A percentile compares a stretch with the other conserved stretches of the same genome.
These are phyloP conservation scores for Nicotiana sylvestris DNA, from an alignment of 257 asterid genomes.

Conservation along the genomic window DNA sequence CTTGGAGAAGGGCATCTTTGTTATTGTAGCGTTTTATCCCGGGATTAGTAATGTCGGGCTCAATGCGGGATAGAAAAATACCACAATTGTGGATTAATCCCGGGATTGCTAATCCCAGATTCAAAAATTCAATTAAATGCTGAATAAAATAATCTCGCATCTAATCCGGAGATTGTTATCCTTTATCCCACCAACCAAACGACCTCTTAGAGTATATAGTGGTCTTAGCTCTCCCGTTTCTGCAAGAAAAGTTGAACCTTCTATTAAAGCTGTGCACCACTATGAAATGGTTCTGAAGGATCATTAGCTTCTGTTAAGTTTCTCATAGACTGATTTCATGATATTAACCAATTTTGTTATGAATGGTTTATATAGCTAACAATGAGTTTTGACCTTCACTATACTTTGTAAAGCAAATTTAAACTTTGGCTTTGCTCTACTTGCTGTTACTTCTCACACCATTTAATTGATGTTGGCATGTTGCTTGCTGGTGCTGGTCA, in stretches of 20 bases:
- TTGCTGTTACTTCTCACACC: neutral
- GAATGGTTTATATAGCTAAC: neutral
- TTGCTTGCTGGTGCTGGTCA: neutral
- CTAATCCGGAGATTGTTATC: too few relatives aligned
- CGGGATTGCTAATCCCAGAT: too few relatives aligned
- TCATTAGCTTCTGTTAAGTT: neutral
- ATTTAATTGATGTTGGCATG: neutral
- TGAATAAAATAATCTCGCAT: too few relatives aligned
- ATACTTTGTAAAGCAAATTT: neutral
- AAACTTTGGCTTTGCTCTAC: neutral
- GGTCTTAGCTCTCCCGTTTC: neutral
- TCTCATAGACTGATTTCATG: neutral
- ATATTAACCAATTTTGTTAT: neutral
- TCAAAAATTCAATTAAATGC: too few relatives aligned
- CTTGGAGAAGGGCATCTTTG: too few relatives aligned
- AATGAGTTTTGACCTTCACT: neutral
- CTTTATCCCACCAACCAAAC: too few relatives aligned
- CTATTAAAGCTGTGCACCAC: neutral
- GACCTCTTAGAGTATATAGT: neutral
- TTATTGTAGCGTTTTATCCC: too few relatives aligned
- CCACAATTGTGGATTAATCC: too few relatives aligned
- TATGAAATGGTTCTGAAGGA: neutral
- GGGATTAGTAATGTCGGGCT: too few relatives aligned
- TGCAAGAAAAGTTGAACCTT: neutral
- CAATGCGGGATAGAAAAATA: too few relatives aligned